A percentile compares a stretch with the other conserved stretches of the same genome.
phyloP scores from a whole-genome alignment of 2,329 filamentous ascomycete species.

The Cladosporium sp. region DNA sequence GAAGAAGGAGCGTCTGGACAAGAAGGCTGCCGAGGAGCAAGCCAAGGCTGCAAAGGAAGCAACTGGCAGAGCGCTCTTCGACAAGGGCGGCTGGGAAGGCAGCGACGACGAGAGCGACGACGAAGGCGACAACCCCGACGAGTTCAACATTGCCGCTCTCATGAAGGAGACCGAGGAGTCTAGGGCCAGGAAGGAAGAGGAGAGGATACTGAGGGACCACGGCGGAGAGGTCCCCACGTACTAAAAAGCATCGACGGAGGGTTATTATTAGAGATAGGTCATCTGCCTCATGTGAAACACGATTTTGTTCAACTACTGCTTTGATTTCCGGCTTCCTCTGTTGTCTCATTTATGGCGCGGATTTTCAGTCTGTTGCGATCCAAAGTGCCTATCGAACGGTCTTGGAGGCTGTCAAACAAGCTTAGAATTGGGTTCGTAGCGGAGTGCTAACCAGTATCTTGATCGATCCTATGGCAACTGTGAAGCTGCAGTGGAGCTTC shows the following conservation, averaged over 20 bases:
- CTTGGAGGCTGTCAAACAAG: not conserved
- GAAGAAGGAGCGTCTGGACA: slow-evolving; percentile 92
- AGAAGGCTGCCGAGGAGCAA: slow-evolving; percentile 93
- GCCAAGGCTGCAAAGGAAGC: slow-evolving; percentile 90
- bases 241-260: not conserved
- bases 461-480: too few species aligned
- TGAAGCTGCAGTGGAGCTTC: too few species aligned
- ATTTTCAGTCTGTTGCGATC: not conserved
- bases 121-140: slow-evolving; percentile 62
- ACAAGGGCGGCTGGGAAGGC: slow-evolving; percentile 87
- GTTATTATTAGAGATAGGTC: not conserved
- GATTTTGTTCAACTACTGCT: slow-evolving; percentile 15
- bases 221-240: slow-evolving; percentile 11
- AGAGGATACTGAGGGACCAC: slow-evolving; percentile 48
- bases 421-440: too few species aligned
- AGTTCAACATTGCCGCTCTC: slow-evolving; percentile 80
- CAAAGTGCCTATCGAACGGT: not conserved
- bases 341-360: not conserved
- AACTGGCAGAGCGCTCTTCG: slow-evolving; percentile 91
- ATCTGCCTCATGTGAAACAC: slow-evolving; percentile 18
- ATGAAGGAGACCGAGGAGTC: slow-evolving; percentile 81
- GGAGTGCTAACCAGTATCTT: too few species aligned
- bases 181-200: slow-evolving; percentile 74
- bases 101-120: slow-evolving; percentile 64
- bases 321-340: not conserved